Base-by-base conservation (phyloP, 2,329 filamentous ascomycete genomes). In the Fusarium domesticum region DNA sequence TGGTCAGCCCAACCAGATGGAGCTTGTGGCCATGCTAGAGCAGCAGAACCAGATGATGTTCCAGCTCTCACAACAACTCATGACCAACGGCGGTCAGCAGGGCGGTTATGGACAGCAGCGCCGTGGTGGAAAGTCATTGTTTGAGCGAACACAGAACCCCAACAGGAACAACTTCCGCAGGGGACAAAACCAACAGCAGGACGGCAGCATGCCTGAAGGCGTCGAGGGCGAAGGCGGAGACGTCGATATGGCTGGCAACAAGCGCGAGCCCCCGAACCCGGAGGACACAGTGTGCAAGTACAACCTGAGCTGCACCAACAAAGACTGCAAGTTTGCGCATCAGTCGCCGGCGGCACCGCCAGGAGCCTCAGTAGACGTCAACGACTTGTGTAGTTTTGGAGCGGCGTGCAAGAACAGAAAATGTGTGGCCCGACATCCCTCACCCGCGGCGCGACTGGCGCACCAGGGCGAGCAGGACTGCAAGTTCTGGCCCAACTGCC, bases 361-460 rank as follows among this genome's bases (percentile, higher is more conserved):
- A 2, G 87, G 86, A 19, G 80, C 79, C 2, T 77, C 83, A 0
- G 76, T 97, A 45, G 93, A 97, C 65, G 77, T 91, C 55, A 80
- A 76, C 46, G 89, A 95, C 60, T 75, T 78, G 15, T 98, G 93
- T 72, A 79, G 79, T 15, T 97, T 87, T 59, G 92, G 90, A 16
- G 89, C 83, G 2, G 90, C 90, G 7, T 98, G 93, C 81, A 95
- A 93, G 71, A 98, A 97, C 75, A 79, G 82, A 60, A 97, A 97
- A 71, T 98, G 93, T 63, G 87, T 87, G 7, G 91, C 80, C 20
- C 87, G 89, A 47, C 93, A 98, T 67, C 93, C 93, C 3, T 96
- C 91, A 6, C 93, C 93, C 2, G 90, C 92, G 6, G 80, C 87
- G 57, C 88, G 83, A 64, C 72, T 80, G 39, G 83, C 84, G 18